phyloP scores from a whole-genome alignment of 768 basidiomycete genomes.

The Tricholoma sp. region DNA sequence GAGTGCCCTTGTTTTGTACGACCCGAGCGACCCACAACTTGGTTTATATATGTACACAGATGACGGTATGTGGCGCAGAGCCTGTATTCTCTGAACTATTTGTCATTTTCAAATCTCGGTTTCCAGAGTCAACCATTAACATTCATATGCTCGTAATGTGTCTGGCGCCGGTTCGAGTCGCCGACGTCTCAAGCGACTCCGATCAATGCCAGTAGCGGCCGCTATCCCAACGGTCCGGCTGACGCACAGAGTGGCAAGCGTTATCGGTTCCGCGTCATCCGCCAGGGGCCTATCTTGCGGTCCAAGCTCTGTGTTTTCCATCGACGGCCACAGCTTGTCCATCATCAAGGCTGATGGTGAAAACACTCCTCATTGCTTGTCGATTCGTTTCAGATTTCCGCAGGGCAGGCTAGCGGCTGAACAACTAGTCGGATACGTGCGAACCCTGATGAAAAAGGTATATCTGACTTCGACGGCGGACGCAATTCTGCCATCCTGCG shows the following conservation, averaged over 20 bases:
- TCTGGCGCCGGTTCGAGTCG: too few relatives aligned
- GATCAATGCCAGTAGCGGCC: constrained; percentile 38
- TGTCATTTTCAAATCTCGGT: not conserved
- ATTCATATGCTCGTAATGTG: not conserved
- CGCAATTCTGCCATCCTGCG: constrained; percentile 48
- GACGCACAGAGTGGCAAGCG: constrained; percentile 27
- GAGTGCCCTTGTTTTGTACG: constrained; percentile 31
- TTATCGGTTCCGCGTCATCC: constrained; percentile 34
- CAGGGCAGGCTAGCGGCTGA: constrained; percentile 33
- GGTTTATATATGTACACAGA: constrained; percentile 22
- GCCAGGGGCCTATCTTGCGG: constrained; percentile 30
- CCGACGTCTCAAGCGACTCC: constrained; percentile 13
- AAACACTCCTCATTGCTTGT: constrained; percentile 35
- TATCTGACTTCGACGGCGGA: constrained; percentile 26
- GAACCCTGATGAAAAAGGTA: constrained; percentile 18
- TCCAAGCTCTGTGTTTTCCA: constrained; percentile 35
- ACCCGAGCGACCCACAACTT: constrained; percentile 28
- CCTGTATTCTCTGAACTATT: not conserved
- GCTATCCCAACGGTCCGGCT: constrained; percentile 20
- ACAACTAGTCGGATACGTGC: constrained; percentile 37
- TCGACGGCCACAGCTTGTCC: constrained; percentile 42
- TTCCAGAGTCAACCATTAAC: constrained; percentile 34
- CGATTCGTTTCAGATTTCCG: constrained; percentile 38
- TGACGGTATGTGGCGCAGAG: constrained; percentile 4
- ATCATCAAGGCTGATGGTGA: constrained; percentile 49